A percentile compares a stretch with the other conserved stretches of the same genome.
Conservation (phyloP, 768 basidiomycete species). For the Antrodiella citrinella region DNA sequence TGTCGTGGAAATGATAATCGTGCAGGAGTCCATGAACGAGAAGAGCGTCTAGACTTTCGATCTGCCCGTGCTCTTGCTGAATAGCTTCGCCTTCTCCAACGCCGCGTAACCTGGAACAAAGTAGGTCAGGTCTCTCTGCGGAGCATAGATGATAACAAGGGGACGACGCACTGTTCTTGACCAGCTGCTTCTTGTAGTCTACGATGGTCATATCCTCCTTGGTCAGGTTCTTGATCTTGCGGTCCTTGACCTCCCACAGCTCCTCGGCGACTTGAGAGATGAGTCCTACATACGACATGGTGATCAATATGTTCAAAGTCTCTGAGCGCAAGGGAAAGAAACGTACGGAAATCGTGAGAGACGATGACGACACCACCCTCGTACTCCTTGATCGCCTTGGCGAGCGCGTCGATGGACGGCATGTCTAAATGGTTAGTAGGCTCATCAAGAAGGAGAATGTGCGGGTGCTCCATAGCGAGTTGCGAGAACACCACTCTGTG, state of each 20-base stretch:
- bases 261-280: slow-evolving; percentile 98
- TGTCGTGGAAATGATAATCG: too few species aligned
- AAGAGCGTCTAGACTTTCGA: too few species aligned
- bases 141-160: not conserved
- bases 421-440: slow-evolving; percentile 98
- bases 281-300: slow-evolving; percentile 44
- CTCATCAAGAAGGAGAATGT: slow-evolving; percentile 88
- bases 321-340: slow-evolving; percentile 3
- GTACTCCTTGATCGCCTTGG: slow-evolving; percentile 91
- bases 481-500: slow-evolving; percentile 89
- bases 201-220: slow-evolving; percentile 86
- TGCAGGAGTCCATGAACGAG: too few species aligned
- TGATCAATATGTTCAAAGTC: slow-evolving; percentile 5
- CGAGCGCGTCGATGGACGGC: slow-evolving; percentile 96
- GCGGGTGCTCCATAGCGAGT: slow-evolving; percentile 95
- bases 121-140: too few species aligned
- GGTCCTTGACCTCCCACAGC: slow-evolving; percentile 96
- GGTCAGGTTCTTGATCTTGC: slow-evolving; percentile 87
- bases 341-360: slow-evolving; percentile 97
- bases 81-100: slow-evolving; percentile 90
- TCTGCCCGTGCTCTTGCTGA: slow-evolving; percentile 74
- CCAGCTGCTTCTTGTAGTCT: slow-evolving; percentile 86
- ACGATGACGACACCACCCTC: slow-evolving; percentile 99
- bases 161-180: slow-evolving; percentile 60
- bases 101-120: slow-evolving; percentile 70